Evolutionary conservation across 257 asterid species (phyloP).

Genomic region (Nicotiana attenuata): DNA sequence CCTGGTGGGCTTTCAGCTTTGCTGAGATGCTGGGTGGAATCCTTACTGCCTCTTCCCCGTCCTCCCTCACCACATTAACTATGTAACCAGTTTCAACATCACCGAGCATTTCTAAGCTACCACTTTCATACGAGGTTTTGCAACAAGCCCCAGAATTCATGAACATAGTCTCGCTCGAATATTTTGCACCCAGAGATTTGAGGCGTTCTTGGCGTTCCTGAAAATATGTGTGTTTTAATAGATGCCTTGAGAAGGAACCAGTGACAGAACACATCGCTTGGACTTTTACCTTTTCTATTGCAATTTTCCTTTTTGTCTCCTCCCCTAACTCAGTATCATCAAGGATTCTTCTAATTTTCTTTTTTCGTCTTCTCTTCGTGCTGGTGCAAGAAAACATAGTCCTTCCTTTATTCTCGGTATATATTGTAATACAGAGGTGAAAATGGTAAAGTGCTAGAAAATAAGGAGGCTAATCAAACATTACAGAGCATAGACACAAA

Average conservation of each 20-base stretch:
- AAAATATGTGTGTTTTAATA: not conserved
- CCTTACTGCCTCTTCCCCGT: slow-evolving; percentile 90
- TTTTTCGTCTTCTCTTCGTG: slow-evolving; percentile 66
- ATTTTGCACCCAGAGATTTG: slow-evolving; percentile 82
- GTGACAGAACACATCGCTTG: not conserved
- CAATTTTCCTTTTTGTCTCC: slow-evolving; percentile 95
- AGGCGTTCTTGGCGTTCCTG: slow-evolving; percentile 99
- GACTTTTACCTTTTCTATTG: slow-evolving; percentile 71
- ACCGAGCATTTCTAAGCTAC: slow-evolving; percentile 63
- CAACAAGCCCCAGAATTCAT: slow-evolving; percentile 38
- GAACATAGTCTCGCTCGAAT: slow-evolving; percentile 55
- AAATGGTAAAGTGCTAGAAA: not conserved
- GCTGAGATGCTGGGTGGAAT: slow-evolving; percentile 90
- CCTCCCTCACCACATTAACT: slow-evolving; percentile 92
- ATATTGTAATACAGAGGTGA: not conserved
- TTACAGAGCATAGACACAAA: not conserved
- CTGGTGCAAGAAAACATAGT: slow-evolving; percentile 29
- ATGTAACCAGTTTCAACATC: slow-evolving; percentile 76
- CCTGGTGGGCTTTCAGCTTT: slow-evolving; percentile 92
- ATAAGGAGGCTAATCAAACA: slow-evolving; percentile 8
- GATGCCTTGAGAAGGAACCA: not conserved
- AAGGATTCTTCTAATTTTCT: slow-evolving; percentile 89
- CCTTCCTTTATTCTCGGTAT: not conserved
- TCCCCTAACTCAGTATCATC: slow-evolving; percentile 97
- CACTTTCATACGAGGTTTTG: slow-evolving; percentile 46